Evolutionary conservation across 176 grass and related monocot species (phyloP), one percentile per base, ranked within the genome.

Genomic region (Elaeis guineensis): DNA sequence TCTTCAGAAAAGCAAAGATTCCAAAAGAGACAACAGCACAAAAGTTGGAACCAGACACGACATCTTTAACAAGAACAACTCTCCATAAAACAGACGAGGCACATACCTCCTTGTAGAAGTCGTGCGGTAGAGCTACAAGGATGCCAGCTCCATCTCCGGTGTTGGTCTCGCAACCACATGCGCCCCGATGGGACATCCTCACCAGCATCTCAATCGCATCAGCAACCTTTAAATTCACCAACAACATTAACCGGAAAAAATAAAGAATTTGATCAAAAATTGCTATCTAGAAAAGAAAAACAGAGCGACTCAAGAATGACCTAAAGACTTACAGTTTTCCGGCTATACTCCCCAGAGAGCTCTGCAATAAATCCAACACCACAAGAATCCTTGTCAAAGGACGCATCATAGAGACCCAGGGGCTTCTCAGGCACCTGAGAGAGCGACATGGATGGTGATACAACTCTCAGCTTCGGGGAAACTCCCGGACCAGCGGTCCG

Each of bases 121-220:
- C 77, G 62, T 92, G 88, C 11, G 94, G 94, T n/a, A 98, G 66
- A 25, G 88, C 94, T 2, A 98, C 94, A 22, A 98, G 67, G 14
- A 98, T 98, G 29, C 94, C 94, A 4, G 88, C 94, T 51, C 94
- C 94, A 69, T 98, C 94, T 51, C 94, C 94, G 3, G 94, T 93
- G 50, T 98, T 98, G 69, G 82, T 80, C 75, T 98, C 94, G 23
- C 94, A 92, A 61, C 94, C 94, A 9, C 94, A 93, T 22, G 88
- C 94, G 50, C 94, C 94, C 15, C 94, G 88, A 64, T 98, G 94
- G 0, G 94, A 81, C 94, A 98, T 98, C 67, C 94, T 80, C 59
- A 89, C 87, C 17, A 98, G 84, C 93, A 98, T 98, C 67, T 82
- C 72, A 21, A 98, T 74, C 23, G 87, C 88, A 80, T 98, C 93